These are phyloP conservation scores for Mycena rosella DNA, from an alignment of 768 basidiomycete genomes.

Conservation along the genomic window DNA sequence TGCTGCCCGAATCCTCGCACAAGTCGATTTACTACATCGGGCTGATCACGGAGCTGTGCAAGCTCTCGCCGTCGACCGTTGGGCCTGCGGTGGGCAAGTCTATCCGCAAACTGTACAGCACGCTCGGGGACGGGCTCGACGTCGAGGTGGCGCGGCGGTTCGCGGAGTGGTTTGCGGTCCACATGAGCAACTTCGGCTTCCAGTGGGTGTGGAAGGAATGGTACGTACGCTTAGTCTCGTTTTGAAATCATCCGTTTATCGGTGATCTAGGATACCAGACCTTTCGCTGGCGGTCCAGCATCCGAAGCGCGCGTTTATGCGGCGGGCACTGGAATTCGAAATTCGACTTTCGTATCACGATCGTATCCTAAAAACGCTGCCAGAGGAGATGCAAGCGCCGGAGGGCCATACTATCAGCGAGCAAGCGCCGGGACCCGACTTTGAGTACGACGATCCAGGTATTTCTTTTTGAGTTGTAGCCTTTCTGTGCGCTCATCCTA, in stretches of 20 bases:
- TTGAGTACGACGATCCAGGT: slow-evolving; percentile 88
- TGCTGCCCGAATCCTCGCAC: slow-evolving; percentile 82
- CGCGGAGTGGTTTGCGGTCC: slow-evolving; percentile 95
- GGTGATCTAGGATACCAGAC: slow-evolving; percentile 81
- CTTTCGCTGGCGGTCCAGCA: slow-evolving; percentile 79
- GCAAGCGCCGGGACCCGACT: slow-evolving; percentile 83
- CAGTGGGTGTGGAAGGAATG: slow-evolving; percentile 99
- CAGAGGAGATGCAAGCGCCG: slow-evolving; percentile 79
- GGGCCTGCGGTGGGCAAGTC: slow-evolving; percentile 98
- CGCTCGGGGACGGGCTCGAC: slow-evolving; percentile 89
- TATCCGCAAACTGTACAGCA: slow-evolving; percentile 85
- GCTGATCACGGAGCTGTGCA: slow-evolving; percentile 94
- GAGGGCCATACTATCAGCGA: slow-evolving; percentile 74
- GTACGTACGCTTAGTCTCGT: slow-evolving; percentile 56
- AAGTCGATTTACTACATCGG: slow-evolving; percentile 89
- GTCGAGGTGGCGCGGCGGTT: slow-evolving; percentile 85
- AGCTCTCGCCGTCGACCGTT: slow-evolving; percentile 90
- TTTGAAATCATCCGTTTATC: neutral
- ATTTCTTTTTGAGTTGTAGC: slow-evolving; percentile 41
- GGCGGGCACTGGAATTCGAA: slow-evolving; percentile 89
- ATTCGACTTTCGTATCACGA: slow-evolving; percentile 94
- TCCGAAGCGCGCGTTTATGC: slow-evolving; percentile 91
- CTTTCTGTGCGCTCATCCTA: slow-evolving; percentile 22
- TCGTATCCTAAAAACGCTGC: slow-evolving; percentile 89
- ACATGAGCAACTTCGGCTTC: slow-evolving; percentile 98